Evolutionary conservation across 2,329 filamentous ascomycete genomes (phyloP), one percentile per base, ranked within the genome.

Genomic region (Canariomyces notabilis): DNA sequence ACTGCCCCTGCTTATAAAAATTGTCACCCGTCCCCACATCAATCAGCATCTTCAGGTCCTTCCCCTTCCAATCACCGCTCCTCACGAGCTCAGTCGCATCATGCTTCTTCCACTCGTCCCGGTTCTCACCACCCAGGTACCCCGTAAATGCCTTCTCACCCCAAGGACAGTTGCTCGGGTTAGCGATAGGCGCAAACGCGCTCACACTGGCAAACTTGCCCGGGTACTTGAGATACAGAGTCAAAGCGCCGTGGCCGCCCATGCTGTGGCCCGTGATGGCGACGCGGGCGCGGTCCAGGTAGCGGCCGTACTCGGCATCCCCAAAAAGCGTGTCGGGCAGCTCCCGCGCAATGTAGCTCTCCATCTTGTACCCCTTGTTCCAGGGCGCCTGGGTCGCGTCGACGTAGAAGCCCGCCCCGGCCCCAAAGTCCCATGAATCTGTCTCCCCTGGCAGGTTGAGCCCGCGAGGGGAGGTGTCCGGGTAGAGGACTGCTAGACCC

Each of bases 221-320:
- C 0, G 93, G 90, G 69, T 97, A 85, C 73, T 88, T 91, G 42
- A 98, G 76, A 73, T 87, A 97, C 58, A 97, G 71, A 37, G 90
- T 95, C 58, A 98, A 73, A 36, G 93, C 93, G 53, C 93, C 93
- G 67, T 98, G 93, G 0, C 93, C 93, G 56, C 93, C 93, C 93
- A 98, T 98, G 59, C 84, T 90, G 72, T 98, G 93, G 5, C 93
- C 93, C 33, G 87, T 88, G 60, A 98, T 93, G 66, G 83, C 85
- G 45, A 96, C 82, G 33, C 84, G 76, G 21, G 61, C 67, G 0
- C 67, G 61, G 65, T 97, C 91, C 22, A 98, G 73, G 61, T 80
- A 51, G 57, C 65, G 75, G 22, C 78, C 73, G 68, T 89, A 95
- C 20, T 79, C 75, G 22, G 69, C 64, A 64, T 75, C 73, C 22